Conservation (phyloP, 2,329 filamentous ascomycete species). For the Penicillium hesseltinei region DNA sequence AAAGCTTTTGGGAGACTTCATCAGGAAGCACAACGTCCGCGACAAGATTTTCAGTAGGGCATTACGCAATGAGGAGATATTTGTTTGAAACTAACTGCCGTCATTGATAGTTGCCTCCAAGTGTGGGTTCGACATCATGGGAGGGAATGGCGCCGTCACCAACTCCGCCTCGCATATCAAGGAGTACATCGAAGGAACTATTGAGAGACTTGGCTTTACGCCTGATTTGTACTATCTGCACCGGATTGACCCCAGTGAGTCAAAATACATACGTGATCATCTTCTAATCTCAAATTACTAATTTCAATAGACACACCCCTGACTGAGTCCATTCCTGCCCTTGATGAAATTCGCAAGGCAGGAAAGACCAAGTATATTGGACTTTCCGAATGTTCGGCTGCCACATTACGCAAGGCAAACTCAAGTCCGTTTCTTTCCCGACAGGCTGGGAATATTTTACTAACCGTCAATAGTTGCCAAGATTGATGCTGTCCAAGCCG, state of each 20-base stretch:
- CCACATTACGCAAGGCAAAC: conserved; percentile 47
- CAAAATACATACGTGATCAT: too few relatives aligned
- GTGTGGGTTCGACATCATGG: conserved; percentile 46
- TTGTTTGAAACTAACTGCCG: not conserved
- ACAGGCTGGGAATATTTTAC: not conserved
- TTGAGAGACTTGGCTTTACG: conserved; percentile 49
- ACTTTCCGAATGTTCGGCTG: conserved; percentile 49
- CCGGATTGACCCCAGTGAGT: conserved; percentile 40
- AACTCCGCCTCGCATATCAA: conserved; percentile 50
- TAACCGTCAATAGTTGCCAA: conserved; percentile 41
- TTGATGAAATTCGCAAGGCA: conserved; percentile 47
- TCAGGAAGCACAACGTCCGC: too few relatives aligned
- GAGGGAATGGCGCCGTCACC: conserved; percentile 35
- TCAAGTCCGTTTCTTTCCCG: conserved; percentile 32
- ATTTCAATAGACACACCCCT: conserved; percentile 41
- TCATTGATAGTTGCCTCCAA: conserved; percentile 47
- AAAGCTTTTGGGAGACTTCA: too few relatives aligned
- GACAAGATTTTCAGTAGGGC: too few relatives aligned
- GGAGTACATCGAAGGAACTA: conserved; percentile 51
- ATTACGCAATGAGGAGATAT: not conserved
- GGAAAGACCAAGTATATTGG: conserved; percentile 53
- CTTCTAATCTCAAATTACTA: not conserved
- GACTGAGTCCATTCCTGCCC: conserved; percentile 48
- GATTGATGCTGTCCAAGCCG: conserved; percentile 49
- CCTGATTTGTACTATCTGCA: conserved; percentile 42